Evolutionary conservation across 2,329 filamentous ascomycete genomes (phyloP), one percentile per base, ranked within the genome.

Genomic region (Endothia cerciana): DNA sequence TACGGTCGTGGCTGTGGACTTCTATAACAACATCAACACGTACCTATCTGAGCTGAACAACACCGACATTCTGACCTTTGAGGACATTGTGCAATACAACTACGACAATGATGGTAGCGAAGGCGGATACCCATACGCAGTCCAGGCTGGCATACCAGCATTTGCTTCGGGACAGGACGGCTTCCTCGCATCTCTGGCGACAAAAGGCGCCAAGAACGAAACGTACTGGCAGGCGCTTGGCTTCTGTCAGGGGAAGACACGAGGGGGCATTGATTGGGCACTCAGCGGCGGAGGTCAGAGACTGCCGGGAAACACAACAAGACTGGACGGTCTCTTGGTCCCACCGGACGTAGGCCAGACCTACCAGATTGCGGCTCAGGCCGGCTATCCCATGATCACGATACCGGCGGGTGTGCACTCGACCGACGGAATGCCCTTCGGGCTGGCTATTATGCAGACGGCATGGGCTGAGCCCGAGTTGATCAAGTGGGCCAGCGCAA

Each of bases 371-470:
- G 88, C 89, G 0, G 91, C 91, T 0, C 89, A 93, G 76, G 91
- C 91, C 5, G 90, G 90, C 0, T 93, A 93, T 72, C 91, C 90
- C 0, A 83, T 91, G 73, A 81, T 93, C 60, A 91, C 90, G 0
- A 73, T 93, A 1, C 91, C 91, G 0, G 87, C 83, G 0, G 88
- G 88, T 1, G 78, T 87, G 6, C 80, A 84, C 69, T 70, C 76
- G 10, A 77, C 74, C 15, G 83, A 82, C 3, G 85, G 86, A 7
- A 88, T 89, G 84, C 86, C 86, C 0, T 88, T 87, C 68, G 87
- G 87, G 1, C 74, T 90, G 33, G 85, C 81, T 0, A 78, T 90
- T 74, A 76, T 81, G 75, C 79, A 87, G 62, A 89, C 87, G 1
- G 88, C 87, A 0, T 90, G 84, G 80, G 82, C 79, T 0, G 89